Percentiles rank a stretch among this genome's conserved stretches.
These are phyloP conservation scores for Phialophora macrospora DNA, from an alignment of 2,329 filamentous ascomycete genomes.

Conservation along the genomic window DNA sequence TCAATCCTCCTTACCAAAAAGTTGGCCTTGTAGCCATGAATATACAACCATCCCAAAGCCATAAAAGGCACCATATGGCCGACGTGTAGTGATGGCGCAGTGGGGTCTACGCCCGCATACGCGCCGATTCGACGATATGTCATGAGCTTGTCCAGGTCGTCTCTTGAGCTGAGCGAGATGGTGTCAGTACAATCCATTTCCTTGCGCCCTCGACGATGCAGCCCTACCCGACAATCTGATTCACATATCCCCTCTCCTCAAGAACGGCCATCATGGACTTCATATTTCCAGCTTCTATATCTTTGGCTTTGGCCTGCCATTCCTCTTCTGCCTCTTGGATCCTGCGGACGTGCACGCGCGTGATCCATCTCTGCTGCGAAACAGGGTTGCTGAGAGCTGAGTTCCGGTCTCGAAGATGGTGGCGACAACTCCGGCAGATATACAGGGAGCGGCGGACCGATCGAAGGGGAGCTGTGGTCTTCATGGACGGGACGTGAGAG, in stretches of 20 bases:
- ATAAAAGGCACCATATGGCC: slow-evolving; percentile 59
- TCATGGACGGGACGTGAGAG: slow-evolving; percentile 14
- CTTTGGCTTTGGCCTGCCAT: slow-evolving; percentile 49
- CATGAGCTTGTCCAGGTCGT: slow-evolving; percentile 51
- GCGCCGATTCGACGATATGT: slow-evolving; percentile 53
- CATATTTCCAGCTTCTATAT: slow-evolving; percentile 51
- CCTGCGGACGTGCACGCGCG: slow-evolving; percentile 45
- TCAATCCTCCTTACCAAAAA: slow-evolving; percentile 46
- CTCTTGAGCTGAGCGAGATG: slow-evolving; percentile 45
- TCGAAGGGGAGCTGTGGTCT: slow-evolving; percentile 10
- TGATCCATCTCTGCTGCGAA: slow-evolving; percentile 45
- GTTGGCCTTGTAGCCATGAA: slow-evolving; percentile 53
- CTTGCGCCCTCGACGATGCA: background rate
- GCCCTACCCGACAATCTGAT: slow-evolving; percentile 54
- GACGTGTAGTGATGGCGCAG: slow-evolving; percentile 56
- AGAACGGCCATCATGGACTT: slow-evolving; percentile 52
- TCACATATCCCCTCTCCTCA: slow-evolving; percentile 53
- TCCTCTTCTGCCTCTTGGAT: slow-evolving; percentile 48
- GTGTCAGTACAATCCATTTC: background rate
- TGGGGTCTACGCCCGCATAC: slow-evolving; percentile 57
- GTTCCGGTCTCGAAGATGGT: slow-evolving; percentile 10
- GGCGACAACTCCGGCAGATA: slow-evolving; percentile 29
- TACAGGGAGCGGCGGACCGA: slow-evolving; percentile 23
- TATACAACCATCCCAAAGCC: slow-evolving; percentile 56
- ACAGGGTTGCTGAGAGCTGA: background rate